Percentiles rank a stretch among this genome's conserved stretches.
These are phyloP conservation scores for Larix kaempferi DNA, from an alignment of 75 land plant species.

Conservation along the genomic window DNA sequence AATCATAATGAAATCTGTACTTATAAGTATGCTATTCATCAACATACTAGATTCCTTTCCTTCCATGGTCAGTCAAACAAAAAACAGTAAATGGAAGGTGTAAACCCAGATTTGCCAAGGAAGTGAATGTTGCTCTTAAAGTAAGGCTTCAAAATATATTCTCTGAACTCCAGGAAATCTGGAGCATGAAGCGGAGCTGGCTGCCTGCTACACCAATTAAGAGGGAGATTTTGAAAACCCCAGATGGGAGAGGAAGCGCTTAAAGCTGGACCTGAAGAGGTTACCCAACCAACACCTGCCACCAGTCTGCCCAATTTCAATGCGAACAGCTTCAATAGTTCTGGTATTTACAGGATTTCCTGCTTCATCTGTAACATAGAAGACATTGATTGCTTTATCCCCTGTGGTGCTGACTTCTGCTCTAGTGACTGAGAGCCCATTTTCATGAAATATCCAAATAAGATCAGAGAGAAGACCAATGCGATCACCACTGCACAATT, in stretches of 20 bases:
- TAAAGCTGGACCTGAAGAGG: constrained; percentile 41
- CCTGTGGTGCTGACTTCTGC: constrained; percentile 43
- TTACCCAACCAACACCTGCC: constrained; percentile 37
- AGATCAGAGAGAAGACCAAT: constrained; percentile 48
- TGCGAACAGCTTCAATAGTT: constrained; percentile 62
- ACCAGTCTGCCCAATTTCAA: constrained; percentile 47
- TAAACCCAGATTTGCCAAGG: background rate
- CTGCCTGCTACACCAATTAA: constrained; percentile 6
- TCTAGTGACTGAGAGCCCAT: constrained; percentile 46
- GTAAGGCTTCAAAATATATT: background rate
- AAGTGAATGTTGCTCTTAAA: background rate
- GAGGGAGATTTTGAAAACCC: constrained; percentile 43
- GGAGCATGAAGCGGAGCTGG: background rate
- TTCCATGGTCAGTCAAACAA: background rate
- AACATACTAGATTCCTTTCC: background rate
- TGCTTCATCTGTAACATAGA: constrained; percentile 80
- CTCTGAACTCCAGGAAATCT: background rate
- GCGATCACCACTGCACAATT: constrained; percentile 42
- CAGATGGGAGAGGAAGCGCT: constrained; percentile 45
- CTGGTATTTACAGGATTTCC: constrained; percentile 65
- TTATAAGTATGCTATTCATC: background rate
- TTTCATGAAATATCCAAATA: constrained; percentile 46
- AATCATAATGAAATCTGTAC: background rate
- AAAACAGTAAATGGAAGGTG: background rate
- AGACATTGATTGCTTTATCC: constrained; percentile 50